These are phyloP conservation scores for Boletus coccyginus DNA, from an alignment of 768 basidiomycete genomes.

Conservation along the genomic window DNA sequence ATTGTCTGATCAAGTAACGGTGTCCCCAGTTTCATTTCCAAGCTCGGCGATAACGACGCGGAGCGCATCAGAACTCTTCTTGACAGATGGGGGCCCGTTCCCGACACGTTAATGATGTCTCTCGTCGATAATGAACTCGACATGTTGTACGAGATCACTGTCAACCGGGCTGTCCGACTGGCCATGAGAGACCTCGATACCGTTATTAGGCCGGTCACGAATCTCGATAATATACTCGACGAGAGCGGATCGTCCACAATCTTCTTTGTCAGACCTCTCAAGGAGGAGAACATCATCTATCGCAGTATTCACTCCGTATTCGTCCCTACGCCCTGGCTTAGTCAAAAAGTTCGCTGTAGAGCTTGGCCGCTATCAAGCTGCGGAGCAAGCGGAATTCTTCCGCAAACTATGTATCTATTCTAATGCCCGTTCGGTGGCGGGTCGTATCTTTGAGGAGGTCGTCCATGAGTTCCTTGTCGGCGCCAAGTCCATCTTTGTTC, in stretches of 20 bases:
- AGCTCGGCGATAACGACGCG: too few relatives aligned
- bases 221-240: not conserved
- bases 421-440: not conserved
- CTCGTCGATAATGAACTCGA: too few relatives aligned
- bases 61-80: not conserved
- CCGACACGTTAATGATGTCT: not conserved
- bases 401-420: not conserved
- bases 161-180: not conserved
- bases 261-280: not conserved
- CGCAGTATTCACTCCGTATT: not conserved
- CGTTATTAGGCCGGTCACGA: not conserved
- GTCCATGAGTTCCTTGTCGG: not conserved
- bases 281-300: too few relatives aligned
- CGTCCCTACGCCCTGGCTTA: not conserved
- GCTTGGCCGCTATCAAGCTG: not conserved
- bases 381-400: not conserved
- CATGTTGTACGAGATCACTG: rapidly evolving
- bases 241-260: not conserved
- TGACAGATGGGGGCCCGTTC: too few relatives aligned
- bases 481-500: not conserved
- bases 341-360: not conserved
- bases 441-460: not conserved
- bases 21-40: too few relatives aligned
- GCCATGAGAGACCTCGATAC: not conserved
- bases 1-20: too few relatives aligned